Percentiles rank a stretch among this genome's conserved stretches.
phyloP scores from a whole-genome alignment of 352 stramenopile genomes.

The Lagenidium giganteum region DNA sequence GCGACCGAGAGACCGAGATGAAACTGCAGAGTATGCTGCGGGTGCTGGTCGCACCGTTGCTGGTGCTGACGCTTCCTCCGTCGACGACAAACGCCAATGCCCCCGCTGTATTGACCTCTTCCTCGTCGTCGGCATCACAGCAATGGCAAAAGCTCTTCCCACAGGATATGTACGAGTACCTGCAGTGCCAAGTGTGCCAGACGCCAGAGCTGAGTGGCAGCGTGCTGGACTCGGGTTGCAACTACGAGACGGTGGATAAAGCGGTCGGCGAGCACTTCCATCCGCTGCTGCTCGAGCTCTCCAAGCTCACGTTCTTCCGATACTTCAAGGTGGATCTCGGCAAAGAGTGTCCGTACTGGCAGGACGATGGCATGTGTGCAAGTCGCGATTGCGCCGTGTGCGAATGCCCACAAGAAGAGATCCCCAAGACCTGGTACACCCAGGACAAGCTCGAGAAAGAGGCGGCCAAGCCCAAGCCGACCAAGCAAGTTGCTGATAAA shows the following conservation, averaged over 20 bases:
- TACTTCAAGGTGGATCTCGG: slow-evolving; percentile 92
- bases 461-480: slow-evolving; percentile 13
- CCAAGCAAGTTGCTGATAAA: slow-evolving; percentile 20
- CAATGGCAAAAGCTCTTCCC: slow-evolving; percentile 36
- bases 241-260: slow-evolving; percentile 84
- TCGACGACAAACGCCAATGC: neutral
- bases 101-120: neutral
- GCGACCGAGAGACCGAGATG: too few relatives aligned
- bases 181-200: slow-evolving; percentile 79
- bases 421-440: slow-evolving; percentile 75
- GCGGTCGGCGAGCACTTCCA: slow-evolving; percentile 80
- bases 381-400: slow-evolving; percentile 88
- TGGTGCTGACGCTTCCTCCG: slow-evolving; percentile 3
- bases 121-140: neutral
- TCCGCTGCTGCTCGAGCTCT: slow-evolving; percentile 71
- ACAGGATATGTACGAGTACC: slow-evolving; percentile 67
- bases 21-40: neutral
- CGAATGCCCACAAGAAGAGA: slow-evolving; percentile 84
- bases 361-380: slow-evolving; percentile 88
- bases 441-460: slow-evolving; percentile 40
- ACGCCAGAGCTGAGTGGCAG: slow-evolving; percentile 77
- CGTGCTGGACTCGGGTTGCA: slow-evolving; percentile 78
- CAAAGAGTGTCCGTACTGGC: slow-evolving; percentile 87
- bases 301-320: slow-evolving; percentile 86
- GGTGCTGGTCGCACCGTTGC: neutral